Conservation (phyloP, 306 rosid genomes). For the Argentina anserina region DNA sequence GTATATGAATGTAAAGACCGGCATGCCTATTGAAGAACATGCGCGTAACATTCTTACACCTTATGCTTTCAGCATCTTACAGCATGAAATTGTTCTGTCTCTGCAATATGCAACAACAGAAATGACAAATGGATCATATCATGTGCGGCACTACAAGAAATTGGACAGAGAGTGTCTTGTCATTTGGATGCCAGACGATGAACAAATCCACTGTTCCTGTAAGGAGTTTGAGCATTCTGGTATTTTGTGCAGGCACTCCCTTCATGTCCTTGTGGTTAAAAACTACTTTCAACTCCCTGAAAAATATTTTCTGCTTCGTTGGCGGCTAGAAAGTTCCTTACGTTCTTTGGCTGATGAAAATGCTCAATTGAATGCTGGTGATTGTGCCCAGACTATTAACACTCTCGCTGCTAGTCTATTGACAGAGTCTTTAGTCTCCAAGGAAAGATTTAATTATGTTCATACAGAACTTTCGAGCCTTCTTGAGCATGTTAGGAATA, state of each 20-base stretch:
- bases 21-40: constrained; percentile 72
- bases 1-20: constrained; percentile 41
- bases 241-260: constrained; percentile 56
- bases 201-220: constrained; percentile 56
- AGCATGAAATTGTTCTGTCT: constrained; percentile 46
- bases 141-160: constrained; percentile 53
- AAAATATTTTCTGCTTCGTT: constrained; percentile 49
- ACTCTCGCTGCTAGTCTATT: constrained; percentile 41
- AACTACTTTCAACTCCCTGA: constrained; percentile 61
- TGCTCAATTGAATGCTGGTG: constrained; percentile 30
- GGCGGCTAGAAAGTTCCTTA: constrained; percentile 43
- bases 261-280: constrained; percentile 46
- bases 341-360: constrained; percentile 27
- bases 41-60: constrained; percentile 53
- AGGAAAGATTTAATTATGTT: constrained; percentile 42
- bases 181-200: constrained; percentile 46
- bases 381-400: constrained; percentile 42
- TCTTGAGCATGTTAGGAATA: constrained; percentile 47
- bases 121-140: constrained; percentile 52
- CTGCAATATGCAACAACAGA: constrained; percentile 45
- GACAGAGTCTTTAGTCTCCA: constrained; percentile 50
- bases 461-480: constrained; percentile 45
- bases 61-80: constrained; percentile 52
- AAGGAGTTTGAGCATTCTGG: constrained; percentile 68
- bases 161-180: constrained; percentile 54